A percentile compares a stretch with the other conserved stretches of the same genome.
Conservation (phyloP, 1,284 basidiomycete genomes). For the Coniferiporia sulphurascens region DNA sequence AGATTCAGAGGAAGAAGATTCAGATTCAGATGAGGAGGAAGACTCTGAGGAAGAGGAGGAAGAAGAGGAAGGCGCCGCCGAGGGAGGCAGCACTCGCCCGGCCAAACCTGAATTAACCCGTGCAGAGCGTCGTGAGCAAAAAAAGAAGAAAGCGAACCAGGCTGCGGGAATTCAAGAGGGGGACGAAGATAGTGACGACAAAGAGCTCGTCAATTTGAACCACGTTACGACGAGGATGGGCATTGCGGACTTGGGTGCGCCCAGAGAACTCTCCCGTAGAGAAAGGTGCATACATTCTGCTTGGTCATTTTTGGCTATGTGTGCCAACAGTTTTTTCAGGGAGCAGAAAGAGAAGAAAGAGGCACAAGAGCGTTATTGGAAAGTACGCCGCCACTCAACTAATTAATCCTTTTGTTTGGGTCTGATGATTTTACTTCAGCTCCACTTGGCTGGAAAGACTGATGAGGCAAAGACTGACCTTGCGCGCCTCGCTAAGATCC, state of each 20-base stretch:
- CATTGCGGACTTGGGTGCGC: conserved; percentile 54
- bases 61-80: conserved; percentile 29
- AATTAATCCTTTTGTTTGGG: neutral
- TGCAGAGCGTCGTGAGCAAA: conserved; percentile 62
- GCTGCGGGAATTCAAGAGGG: conserved; percentile 24
- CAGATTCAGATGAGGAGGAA: conserved; percentile 22
- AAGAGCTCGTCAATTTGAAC: conserved; percentile 66
- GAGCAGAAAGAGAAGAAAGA: conserved; percentile 89
- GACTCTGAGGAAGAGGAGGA: too few relatives aligned
- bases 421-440: conserved; percentile 33
- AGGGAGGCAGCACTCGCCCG: conserved; percentile 27
- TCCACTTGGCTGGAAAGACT: conserved; percentile 78
- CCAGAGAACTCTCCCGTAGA: conserved; percentile 55
- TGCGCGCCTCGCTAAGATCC: conserved; percentile 81
- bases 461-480: conserved; percentile 85
- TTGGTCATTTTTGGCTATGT: conserved; percentile 1
- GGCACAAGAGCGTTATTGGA: conserved; percentile 80
- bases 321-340: conserved; percentile 35
- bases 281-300: conserved; percentile 47
- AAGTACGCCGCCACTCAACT: conserved; percentile 40
- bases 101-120: conserved; percentile 51
- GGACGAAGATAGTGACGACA: conserved; percentile 50
- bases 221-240: conserved; percentile 61
- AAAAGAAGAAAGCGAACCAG: conserved; percentile 54
- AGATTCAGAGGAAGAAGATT: conserved; percentile 33